Base-by-base conservation (phyloP, 2,329 filamentous ascomycete genomes). In the Fusarium fujikuroi region DNA sequence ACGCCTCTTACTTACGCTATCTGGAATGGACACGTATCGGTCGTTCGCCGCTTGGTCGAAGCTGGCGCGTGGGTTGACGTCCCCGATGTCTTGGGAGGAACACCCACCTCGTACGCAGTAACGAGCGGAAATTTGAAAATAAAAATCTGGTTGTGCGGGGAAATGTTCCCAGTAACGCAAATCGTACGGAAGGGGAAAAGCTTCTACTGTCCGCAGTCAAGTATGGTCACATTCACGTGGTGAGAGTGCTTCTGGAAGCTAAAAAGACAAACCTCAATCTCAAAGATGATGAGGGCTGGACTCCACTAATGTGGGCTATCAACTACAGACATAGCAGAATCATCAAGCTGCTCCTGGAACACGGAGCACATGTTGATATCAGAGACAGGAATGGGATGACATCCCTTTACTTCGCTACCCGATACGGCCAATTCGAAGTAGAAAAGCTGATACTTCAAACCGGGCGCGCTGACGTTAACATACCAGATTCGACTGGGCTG, bases 111-210 rank as follows among this genome's bases (percentile, higher is more conserved):
- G 19, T 49, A 32, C 3, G 46, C 46, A 12, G 7, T 4, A 15
- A 49, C 7, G n/a, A 49, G 28, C 21, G 15, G 21, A 49, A 9
- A 49, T 11, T 6, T 2, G 0, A 4, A 7, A 8, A 49, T 49
- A 3, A 15, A 16, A 3, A 5, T 12, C 12, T 49, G 6, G 14
- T 32, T 0, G 3, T 49, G 11, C 28, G 28, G 3, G 9, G 2
- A 49, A 7, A 30, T 11, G 0, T n/a, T 19, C 46, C 15, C 1
- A 49, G 21, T 3, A 11, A n/a, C 7, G 3, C 14, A 18, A 3
- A 49, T 1, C 28, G 16, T 11, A 5, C 2, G 1, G 19, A 49
- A 5, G 46, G 28, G 5, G 15, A 9, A n/a, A 49, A n/a, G 14
- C 28, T 49, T 49, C 21, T 49, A 16, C 5, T 49, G 3, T 49